phyloP scores from a whole-genome alignment of 176 grass and related monocot genomes.

The Lolium perenne region DNA sequence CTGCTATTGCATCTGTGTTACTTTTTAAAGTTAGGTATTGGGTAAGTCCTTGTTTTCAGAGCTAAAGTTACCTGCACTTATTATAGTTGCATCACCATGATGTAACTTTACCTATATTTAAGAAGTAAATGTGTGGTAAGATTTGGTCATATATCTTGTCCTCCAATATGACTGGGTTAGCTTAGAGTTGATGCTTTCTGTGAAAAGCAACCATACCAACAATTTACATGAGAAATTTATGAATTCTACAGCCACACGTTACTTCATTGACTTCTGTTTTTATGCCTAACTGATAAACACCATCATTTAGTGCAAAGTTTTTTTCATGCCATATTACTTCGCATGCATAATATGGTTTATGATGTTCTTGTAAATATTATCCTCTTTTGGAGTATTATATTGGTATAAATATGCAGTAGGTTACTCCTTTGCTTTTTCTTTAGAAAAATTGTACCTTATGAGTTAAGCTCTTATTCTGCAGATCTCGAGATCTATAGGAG shows the following conservation, averaged over 20 bases:
- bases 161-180: slow-evolving; percentile 11
- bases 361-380: not conserved
- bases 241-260: not conserved
- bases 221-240: not conserved
- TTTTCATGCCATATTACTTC: not conserved
- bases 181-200: slow-evolving; percentile 19
- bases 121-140: slow-evolving; percentile 32
- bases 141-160: slow-evolving; percentile 33
- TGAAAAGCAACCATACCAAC: slow-evolving; percentile 1
- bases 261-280: slow-evolving; percentile 7
- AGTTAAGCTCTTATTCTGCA: slow-evolving; percentile 46
- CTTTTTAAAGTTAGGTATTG: slow-evolving; percentile 50
- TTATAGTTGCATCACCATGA: slow-evolving; percentile 38
- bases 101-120: slow-evolving; percentile 21
- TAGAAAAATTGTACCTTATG: not conserved
- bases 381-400: not conserved
- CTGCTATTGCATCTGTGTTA: slow-evolving; percentile 27
- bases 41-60: slow-evolving; percentile 37
- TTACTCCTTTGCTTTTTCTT: not conserved
- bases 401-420: slow-evolving; percentile 5
- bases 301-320: not conserved
- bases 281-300: not conserved
- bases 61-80: slow-evolving; percentile 39
- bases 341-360: not conserved
- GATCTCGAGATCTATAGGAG: slow-evolving; percentile 92